Evolutionary conservation across 306 rosid genomes (phyloP).

Genomic region (Prunus persica): Prunus_persica_NCBIv2 NC_034009.1:37702001-37702500

Average conservation of each 20-base stretch:
- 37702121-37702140: constrained; percentile 93
- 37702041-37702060: constrained; percentile 14
- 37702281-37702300: constrained; percentile 21
- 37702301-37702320: constrained; percentile 94
- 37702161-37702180: constrained; percentile 94
- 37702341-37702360: constrained; percentile 81
- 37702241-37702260: constrained; percentile 18
- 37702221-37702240: constrained; percentile 17
- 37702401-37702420: background rate
- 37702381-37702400: constrained; percentile 75
- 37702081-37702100: constrained; percentile 84
- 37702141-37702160: constrained; percentile 84
- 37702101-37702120: constrained; percentile 98
- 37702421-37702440: background rate
- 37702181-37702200: constrained; percentile 97
- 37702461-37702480: background rate
- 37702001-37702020: background rate
- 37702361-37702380: constrained; percentile 67
- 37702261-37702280: constrained; percentile 7
- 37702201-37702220: constrained; percentile 94
- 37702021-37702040: background rate
- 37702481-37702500: background rate
- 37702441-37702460: background rate
- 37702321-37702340: constrained; percentile 96
- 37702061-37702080: constrained; percentile 40